These are phyloP conservation scores for Ormosia semicastrata DNA, from an alignment of 306 rosid species.

Conservation along the genomic window DNA sequence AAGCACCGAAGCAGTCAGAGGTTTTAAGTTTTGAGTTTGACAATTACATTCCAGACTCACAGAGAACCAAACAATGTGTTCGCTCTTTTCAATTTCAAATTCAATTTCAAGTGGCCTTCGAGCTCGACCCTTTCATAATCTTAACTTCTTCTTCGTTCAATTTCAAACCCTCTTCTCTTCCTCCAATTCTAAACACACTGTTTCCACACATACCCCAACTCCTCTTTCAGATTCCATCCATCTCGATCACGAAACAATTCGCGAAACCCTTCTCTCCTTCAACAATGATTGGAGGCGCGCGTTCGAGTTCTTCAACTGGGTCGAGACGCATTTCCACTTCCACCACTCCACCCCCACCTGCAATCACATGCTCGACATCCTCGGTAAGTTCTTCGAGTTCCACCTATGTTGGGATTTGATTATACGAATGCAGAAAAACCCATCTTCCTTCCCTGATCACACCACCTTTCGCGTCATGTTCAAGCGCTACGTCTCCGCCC, in stretches of 20 bases:
- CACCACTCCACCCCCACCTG: slow-evolving; percentile 67
- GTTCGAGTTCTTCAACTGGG: slow-evolving; percentile 82
- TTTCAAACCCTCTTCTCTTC: not conserved
- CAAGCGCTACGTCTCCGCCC: slow-evolving; percentile 76
- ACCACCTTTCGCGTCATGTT: slow-evolving; percentile 74
- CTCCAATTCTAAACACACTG: not conserved
- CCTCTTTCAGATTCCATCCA: not conserved
- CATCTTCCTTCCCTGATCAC: slow-evolving; percentile 61
- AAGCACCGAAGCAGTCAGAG: no score
- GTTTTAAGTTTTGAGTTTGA: no score
- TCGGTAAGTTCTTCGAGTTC: slow-evolving; percentile 82
- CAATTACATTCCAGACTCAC: no score
- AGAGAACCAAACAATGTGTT: not conserved
- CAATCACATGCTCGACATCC: slow-evolving; percentile 69
- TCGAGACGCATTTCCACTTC: slow-evolving; percentile 36
- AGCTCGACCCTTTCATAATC: not conserved
- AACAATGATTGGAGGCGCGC: slow-evolving; percentile 87
- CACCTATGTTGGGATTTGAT: slow-evolving; percentile 63
- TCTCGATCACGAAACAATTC: slow-evolving; percentile 44
- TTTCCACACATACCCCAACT: not conserved
- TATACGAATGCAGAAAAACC: slow-evolving; percentile 52
- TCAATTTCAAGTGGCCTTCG: not conserved
- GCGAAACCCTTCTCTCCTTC: slow-evolving; percentile 55
- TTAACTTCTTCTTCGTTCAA: not conserved
- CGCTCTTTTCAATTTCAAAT: not conserved